Base-by-base conservation (phyloP, 768 basidiomycete species). In the Cystobasidium onofrii region DNA sequence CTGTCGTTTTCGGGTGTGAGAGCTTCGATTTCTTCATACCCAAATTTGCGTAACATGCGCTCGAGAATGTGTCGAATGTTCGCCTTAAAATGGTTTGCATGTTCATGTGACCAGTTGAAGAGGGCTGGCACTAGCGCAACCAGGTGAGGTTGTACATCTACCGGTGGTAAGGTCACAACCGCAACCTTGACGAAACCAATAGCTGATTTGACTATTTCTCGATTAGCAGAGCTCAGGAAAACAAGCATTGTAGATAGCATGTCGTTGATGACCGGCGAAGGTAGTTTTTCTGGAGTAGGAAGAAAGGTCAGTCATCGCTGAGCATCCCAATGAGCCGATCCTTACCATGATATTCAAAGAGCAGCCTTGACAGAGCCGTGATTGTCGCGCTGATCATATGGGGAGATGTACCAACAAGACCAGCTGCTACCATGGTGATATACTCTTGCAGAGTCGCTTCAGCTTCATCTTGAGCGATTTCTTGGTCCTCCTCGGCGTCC, bases 311-410 rank as follows among this genome's bases (percentile, higher is more conserved):
- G n/a, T n/a, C n/a, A n/a, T 25, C 9, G 33, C 4, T 67, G n/a
- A 64, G 33, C 29, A 1, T 25, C 63, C 27, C n/a, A 52, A 60
- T 20, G 39, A 18, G 20, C 33, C 64, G 33, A 61, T 39, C 23
- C 83, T 46, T 65, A 92, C 94, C 88, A 85, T 89, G 92, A 84
- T 94, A 99, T 82, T 98, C 96, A 80, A 97, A 99, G 20, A 97
- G 85, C 15, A 98, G 84, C 27, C 96, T 87, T 1, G 94, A 94
- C 67, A 99, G 87, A 0, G 92, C 91, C 6, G 93, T 97, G 65
- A 98, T 88, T 0, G 92, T 91, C 1, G 96, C 96, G 79, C 93
- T 95, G 80, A 98, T 95, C 92, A 96, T 98, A 80, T 99, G 96
- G 0, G 95, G 93, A 9, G 75, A 76, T 17, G 90, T 88, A 25